These are phyloP conservation scores for Apiotrichum gracile DNA, from an alignment of 1,284 basidiomycete genomes.

Conservation along the genomic window DNA sequence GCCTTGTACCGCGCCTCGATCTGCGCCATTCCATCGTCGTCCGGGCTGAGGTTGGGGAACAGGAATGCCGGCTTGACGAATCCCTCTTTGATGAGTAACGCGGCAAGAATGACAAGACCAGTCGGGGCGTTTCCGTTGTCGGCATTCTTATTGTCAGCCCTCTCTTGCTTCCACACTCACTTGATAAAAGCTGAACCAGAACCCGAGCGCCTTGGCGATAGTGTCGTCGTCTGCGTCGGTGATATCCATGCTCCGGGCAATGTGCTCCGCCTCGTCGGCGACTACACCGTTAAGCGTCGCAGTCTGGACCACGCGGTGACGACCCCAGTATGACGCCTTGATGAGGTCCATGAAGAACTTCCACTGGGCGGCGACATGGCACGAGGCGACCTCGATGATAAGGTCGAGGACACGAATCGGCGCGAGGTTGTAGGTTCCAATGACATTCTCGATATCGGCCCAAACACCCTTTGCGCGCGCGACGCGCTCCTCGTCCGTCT, in stretches of 20 bases:
- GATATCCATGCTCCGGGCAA: constrained; percentile 44
- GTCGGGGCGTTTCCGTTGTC: constrained; percentile 59
- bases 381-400: constrained; percentile 82
- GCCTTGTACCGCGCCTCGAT: constrained; percentile 63
- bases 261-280: constrained; percentile 34
- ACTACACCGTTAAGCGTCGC: constrained; percentile 3
- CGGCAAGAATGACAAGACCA: constrained; percentile 73
- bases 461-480: constrained; percentile 69
- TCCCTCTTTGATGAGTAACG: constrained; percentile 79
- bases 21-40: constrained; percentile 66
- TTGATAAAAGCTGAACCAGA: constrained; percentile 88
- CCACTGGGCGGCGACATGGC: constrained; percentile 74
- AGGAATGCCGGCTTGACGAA: constrained; percentile 80
- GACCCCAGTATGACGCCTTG: constrained; percentile 22
- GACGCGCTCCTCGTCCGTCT: constrained; percentile 25
- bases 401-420: constrained; percentile 91
- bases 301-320: background rate
- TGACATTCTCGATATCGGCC: constrained; percentile 78
- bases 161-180: constrained; percentile 48
- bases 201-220: constrained; percentile 86
- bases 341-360: constrained; percentile 87
- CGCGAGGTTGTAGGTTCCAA: constrained; percentile 94
- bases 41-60: constrained; percentile 60
- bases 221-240: constrained; percentile 54
- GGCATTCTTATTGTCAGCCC: constrained; percentile 18